These are phyloP conservation scores for Chrysanthemum lavandulifolium DNA, from an alignment of 129 eudicot species.

Conservation along the genomic window DNA sequence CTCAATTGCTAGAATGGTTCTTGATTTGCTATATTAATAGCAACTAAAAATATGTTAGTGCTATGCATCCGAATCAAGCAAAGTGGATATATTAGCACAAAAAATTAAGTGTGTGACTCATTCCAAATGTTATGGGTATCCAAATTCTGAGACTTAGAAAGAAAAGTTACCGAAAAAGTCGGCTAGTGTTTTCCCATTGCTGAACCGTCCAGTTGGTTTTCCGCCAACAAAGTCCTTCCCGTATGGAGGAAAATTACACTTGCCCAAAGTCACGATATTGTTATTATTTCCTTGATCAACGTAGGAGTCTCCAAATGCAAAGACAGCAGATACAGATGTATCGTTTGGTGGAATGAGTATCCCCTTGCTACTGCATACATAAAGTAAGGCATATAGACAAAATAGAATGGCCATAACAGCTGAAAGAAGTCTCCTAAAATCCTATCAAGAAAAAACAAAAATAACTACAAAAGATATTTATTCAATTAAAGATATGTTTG, in stretches of 20 bases:
- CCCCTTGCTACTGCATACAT: background rate
- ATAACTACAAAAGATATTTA: background rate
- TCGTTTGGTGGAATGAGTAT: constrained; percentile 22
- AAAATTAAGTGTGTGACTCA: too few relatives aligned
- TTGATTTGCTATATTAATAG: too few relatives aligned
- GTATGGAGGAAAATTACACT: constrained; percentile 56
- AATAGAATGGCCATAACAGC: background rate
- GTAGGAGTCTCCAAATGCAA: constrained; percentile 58
- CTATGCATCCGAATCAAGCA: too few relatives aligned
- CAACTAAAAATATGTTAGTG: too few relatives aligned
- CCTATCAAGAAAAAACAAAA: too few relatives aligned
- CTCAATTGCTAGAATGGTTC: too few relatives aligned
- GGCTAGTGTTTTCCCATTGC: constrained; percentile 52
- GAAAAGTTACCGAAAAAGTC: constrained; percentile 36
- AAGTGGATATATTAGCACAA: too few relatives aligned
- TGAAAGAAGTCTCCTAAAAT: too few relatives aligned
- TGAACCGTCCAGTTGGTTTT: constrained; percentile 58
- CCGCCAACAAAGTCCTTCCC: constrained; percentile 55
- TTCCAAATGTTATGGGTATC: too few relatives aligned
- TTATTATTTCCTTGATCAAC: constrained; percentile 65
- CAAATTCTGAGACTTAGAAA: background rate
- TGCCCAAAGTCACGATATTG: constrained; percentile 33
- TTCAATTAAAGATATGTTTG: too few relatives aligned
- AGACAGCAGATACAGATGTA: constrained; percentile 37
- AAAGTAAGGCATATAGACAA: background rate